Evolutionary conservation across 2,329 filamentous ascomycete genomes (phyloP).

Genomic region (Sporothrix brasiliensis): DNA sequence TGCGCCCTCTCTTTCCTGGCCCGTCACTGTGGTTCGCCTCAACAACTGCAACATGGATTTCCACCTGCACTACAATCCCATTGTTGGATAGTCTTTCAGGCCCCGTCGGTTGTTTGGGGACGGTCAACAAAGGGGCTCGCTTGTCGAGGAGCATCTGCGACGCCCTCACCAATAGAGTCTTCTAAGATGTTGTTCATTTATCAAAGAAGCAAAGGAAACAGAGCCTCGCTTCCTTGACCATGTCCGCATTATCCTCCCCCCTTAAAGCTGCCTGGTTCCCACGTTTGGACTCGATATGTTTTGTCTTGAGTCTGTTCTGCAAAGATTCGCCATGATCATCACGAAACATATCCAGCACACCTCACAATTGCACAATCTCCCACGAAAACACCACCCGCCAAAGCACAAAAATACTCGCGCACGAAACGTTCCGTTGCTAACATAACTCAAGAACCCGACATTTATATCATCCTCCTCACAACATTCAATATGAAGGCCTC

Average conservation of each 20-base stretch:
- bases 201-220: conserved; percentile 5
- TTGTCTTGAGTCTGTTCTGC: background rate
- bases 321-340: conserved; percentile 15
- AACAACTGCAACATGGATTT: background rate
- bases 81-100: background rate
- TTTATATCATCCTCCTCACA: background rate
- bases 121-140: background rate
- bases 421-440: conserved; percentile 16
- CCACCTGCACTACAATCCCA: conserved; percentile 1
- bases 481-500: conserved; percentile 55
- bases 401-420: conserved; percentile 10
- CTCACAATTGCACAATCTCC: background rate
- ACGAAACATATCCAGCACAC: background rate
- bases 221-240: background rate
- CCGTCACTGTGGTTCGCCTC: background rate
- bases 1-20: background rate
- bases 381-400: conserved; percentile 17
- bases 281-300: background rate
- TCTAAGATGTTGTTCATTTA: conserved; percentile 13
- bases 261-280: background rate
- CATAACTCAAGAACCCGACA: background rate
- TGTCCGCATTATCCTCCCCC: background rate
- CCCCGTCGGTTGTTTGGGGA: background rate
- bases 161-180: background rate
- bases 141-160: background rate